Evolutionary conservation across 768 basidiomycete genomes (phyloP).

Genomic region (Tylopilus vinaceipallidus): DNA sequence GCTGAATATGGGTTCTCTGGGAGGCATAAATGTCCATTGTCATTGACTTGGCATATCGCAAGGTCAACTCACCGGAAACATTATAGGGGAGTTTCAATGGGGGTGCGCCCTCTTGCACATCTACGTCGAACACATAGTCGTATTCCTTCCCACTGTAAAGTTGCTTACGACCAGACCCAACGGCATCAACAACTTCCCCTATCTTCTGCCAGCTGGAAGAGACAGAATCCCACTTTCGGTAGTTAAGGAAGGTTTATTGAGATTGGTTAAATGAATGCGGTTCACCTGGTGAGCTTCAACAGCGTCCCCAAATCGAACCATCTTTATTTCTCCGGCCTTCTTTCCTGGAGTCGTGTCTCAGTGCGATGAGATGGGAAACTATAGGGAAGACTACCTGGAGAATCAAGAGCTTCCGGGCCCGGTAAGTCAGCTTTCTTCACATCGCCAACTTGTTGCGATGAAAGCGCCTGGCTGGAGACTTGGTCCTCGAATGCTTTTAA

Average conservation of each 20-base stretch:
- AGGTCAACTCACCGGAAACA: constrained; percentile 57
- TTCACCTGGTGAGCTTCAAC: constrained; percentile 91
- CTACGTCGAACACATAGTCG: constrained; percentile 99
- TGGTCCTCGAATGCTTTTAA: constrained; percentile 69
- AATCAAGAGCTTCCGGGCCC: constrained; percentile 73
- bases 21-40: constrained; percentile 1
- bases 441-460: constrained; percentile 87
- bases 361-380: not conserved
- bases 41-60: not conserved
- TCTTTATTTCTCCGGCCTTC: constrained; percentile 90
- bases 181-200: constrained; percentile 94
- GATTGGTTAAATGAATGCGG: not conserved
- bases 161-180: constrained; percentile 86
- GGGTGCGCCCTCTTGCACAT: constrained; percentile 89
- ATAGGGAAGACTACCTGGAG: constrained; percentile 51
- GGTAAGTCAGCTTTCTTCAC: constrained; percentile 90
- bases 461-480: constrained; percentile 75
- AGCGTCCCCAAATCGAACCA: constrained; percentile 75
- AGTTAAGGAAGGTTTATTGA: not conserved
- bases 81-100: constrained; percentile 95
- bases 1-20: constrained; percentile 89
- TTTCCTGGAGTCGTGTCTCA: constrained; percentile 52
- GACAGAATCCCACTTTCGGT: constrained; percentile 72
- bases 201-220: constrained; percentile 83
- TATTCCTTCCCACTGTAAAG: constrained; percentile 94